Base-by-base conservation (phyloP, 768 basidiomycete species). In the Gloeophyllum trabeum region DNA sequence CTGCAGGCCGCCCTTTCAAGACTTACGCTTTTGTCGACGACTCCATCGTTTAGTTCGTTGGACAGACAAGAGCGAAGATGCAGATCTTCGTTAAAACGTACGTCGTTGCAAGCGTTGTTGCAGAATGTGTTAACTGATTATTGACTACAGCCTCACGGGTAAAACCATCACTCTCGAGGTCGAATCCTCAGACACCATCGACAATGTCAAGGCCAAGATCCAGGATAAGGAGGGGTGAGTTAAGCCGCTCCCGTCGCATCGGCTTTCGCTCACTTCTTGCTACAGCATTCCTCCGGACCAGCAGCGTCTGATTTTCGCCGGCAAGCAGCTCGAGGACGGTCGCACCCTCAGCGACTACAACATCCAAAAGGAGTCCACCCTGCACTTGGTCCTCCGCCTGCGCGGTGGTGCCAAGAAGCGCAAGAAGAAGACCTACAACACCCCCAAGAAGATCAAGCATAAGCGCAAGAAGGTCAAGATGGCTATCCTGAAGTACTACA, bases 381-480 rank as follows among this genome's bases (percentile, higher is more conserved):
- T 99, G 46, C 94, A 98, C 67, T 65, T 98, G 51, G 94, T 98
- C 51, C 81, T 98, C 54, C 86, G 96, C 57, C 86, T 99, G 41
- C 89, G 93, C 68, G 96, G 96, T 75, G 96, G 96, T 77, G 91
- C 81, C 53, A 97, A 97, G 82, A 98, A 98, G 81, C 83, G 94
- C 65, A 98, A 98, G 82, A 99, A 98, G 78, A 98, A 98, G 79
- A 92, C 90, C 43, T 97, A 97, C 84, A 92, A 81, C 71, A 94
- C 91, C 58, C 92, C 91, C 66, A 96, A 94, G 79, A 97, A 97
- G 78, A 81, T 96, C 79, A 98, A 96, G 83, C 93, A 94, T 75
- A 96, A 96, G 80, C 83, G 86, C 66, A 97, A 98, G 79, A 96
- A 97, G 76, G 90, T 94, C 75, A 98, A 97, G 84, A 97, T 99